Percentiles rank a stretch among this genome's conserved stretches.
These are phyloP conservation scores for Mortierella sp. DNA, from an alignment of 371 early-diverging fungal genomes.

Conservation along the genomic window DNA sequence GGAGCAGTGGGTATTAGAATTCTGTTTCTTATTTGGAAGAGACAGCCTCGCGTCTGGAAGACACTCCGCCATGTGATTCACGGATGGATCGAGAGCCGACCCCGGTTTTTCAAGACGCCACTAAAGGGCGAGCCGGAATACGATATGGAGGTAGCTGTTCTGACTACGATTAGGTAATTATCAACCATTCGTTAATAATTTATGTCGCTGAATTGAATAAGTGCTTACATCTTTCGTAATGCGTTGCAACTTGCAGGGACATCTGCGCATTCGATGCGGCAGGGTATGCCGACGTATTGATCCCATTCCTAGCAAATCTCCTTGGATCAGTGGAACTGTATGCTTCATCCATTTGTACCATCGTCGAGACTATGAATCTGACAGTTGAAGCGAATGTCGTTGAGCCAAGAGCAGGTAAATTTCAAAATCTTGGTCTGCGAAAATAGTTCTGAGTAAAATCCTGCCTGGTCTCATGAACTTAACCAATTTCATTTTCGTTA, in stretches of 20 bases:
- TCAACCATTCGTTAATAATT: neutral
- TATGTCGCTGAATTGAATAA: neutral
- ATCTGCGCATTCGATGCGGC: slow-evolving; percentile 60
- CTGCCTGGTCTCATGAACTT: neutral
- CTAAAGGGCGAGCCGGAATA: slow-evolving; percentile 47
- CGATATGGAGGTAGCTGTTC: slow-evolving; percentile 67
- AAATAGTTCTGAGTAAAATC: neutral
- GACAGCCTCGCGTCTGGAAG: slow-evolving; percentile 72
- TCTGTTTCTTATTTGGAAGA: slow-evolving; percentile 60
- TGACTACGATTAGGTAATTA: slow-evolving; percentile 62
- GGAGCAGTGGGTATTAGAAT: slow-evolving; percentile 65
- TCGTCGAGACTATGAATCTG: slow-evolving; percentile 62
- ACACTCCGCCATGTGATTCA: slow-evolving; percentile 65
- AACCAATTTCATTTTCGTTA: neutral
- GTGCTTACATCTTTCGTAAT: neutral
- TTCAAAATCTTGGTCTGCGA: neutral
- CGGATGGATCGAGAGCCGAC: slow-evolving; percentile 67
- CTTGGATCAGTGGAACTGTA: slow-evolving; percentile 66
- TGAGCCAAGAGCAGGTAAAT: slow-evolving; percentile 65
- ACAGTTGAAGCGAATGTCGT: slow-evolving; percentile 63
- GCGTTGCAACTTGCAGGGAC: slow-evolving; percentile 48
- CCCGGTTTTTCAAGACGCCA: slow-evolving; percentile 43
- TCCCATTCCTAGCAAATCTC: slow-evolving; percentile 66
- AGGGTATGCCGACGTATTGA: slow-evolving; percentile 64
- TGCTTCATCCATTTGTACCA: slow-evolving; percentile 60